Base-by-base conservation (phyloP, 2,329 filamentous ascomycete genomes). In the Xylaria sp. region DNA sequence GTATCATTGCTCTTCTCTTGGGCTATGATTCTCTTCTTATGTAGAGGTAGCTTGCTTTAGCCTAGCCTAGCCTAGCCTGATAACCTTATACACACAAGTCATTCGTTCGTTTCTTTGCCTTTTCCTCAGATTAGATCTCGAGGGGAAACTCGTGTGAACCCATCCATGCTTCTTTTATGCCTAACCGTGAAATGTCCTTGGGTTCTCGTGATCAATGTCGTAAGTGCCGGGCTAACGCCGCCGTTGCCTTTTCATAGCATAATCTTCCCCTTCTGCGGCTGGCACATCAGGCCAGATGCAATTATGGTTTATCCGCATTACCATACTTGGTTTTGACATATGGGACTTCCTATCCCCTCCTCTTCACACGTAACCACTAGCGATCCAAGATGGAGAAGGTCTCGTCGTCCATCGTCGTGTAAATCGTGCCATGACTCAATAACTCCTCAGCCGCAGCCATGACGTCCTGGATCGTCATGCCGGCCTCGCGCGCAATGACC, bases 341-440 rank as follows among this genome's bases (percentile, higher is more conserved):
- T 31, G 17, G 6, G 15, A 45, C 4, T 7, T 27, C 44, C 36
- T 9, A 20, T 13, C 42, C 20, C 42, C n/a, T 13, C 1, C n/a
- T 10, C 20, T 27, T 39, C 20, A n/a, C 7, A 36, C 22, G 31
- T 17, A 55, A 25, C 31, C 4, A 38, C 38, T 75, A 73, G 13
- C 67, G 87, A 66, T 96, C 92, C 67, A 97, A 82, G 69, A 97
- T 83, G 49, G 93, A 93, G 90, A 92, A 98, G 0, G 95, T 98
- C 79, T 92, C 87, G 75, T 98, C 95, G 80, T 98, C 94, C 6
- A 97, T 86, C 10, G 96, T 99, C 31, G 93, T 93, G 81, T 93
- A 99, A 71, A 97, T 92, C 73, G 93, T 77, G 33, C 94, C 93
- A 62, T 87, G 81, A 1, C 84, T 84, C 49, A 93, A 79, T 75